phyloP scores from a whole-genome alignment of 2,329 filamentous ascomycete species.

The Hypoxylon sp. region DNA sequence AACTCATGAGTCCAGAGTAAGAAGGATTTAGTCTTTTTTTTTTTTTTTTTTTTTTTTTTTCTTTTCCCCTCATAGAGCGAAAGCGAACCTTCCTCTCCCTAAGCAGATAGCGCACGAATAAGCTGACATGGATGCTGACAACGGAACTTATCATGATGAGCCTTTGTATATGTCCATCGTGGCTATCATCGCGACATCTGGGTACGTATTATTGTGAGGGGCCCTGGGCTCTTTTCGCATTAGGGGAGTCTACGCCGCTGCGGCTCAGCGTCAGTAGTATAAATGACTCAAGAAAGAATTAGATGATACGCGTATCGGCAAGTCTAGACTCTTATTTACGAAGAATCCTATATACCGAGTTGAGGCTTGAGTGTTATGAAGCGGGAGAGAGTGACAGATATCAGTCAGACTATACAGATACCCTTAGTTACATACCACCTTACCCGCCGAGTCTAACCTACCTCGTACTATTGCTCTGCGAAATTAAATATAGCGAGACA shows the following conservation, averaged over 20 bases:
- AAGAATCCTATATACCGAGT: neutral
- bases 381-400: too few relatives aligned
- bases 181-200: neutral
- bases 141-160: neutral
- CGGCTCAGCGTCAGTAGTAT: neutral
- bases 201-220: neutral
- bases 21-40: neutral
- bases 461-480: too few relatives aligned
- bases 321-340: neutral
- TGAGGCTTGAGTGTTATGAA: too few relatives aligned
- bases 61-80: too few relatives aligned
- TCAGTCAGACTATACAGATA: too few relatives aligned
- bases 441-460: too few relatives aligned
- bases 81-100: neutral
- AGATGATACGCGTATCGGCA: neutral
- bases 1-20: neutral
- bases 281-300: neutral
- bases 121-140: conserved; percentile 14
- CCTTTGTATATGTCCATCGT: neutral
- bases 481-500: too few relatives aligned
- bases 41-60: too few relatives aligned
- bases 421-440: too few relatives aligned
- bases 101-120: conserved; percentile 6
- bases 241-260: neutral
- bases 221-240: neutral